Evolutionary conservation across 768 basidiomycete genomes (phyloP), one percentile per base, ranked within the genome.

Genomic region (Pisolithus microcarpus): DNA sequence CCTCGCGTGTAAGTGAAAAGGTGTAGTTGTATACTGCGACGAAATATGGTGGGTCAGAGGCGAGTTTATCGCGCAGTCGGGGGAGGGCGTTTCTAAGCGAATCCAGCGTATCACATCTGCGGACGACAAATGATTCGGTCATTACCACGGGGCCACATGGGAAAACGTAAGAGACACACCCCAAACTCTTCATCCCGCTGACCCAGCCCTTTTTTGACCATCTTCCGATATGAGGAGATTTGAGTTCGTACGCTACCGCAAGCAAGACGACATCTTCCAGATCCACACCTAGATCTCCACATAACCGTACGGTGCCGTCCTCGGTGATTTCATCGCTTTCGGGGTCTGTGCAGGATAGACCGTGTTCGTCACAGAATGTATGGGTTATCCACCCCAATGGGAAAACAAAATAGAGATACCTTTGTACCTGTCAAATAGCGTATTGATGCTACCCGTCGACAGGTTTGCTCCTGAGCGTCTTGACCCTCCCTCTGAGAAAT

Each of bases 261-360:
- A 94, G 77, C 47, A 94, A 71, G 7, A 91, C 87, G 21, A 88
- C 83, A 58, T 93, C 87, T 55, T 90, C 88, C 1, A 84, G 85
- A 57, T 87, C 72, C 15, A 88, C 81, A 1, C 61, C 69, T 1
- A 90, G 70, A 58, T 87, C 87, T 57, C 78, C 70, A 54, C 91
- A 90, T 43, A 92, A 70, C 61, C 71, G 75, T 65, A 91, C 80
- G 18, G 92, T 93, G 0, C 91, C 91, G 52, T 91, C 82, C 24
- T 90, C 77, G 4, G 75, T 72, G 56, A 91, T 91, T 49, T 81
- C 76, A 28, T 82, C 80, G 7, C 70, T 71, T 38, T 80, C 80
- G 13, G 73, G 64, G 52, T 87, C 84, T 83, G 56, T 24, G 34
- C 3, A n/a, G 15, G n/a, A 15, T 2, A 11, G 15, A 9, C 13